These are phyloP conservation scores for Eurotiales sp. DNA, from an alignment of 2,329 filamentous ascomycete species.

Conservation along the genomic window DNA sequence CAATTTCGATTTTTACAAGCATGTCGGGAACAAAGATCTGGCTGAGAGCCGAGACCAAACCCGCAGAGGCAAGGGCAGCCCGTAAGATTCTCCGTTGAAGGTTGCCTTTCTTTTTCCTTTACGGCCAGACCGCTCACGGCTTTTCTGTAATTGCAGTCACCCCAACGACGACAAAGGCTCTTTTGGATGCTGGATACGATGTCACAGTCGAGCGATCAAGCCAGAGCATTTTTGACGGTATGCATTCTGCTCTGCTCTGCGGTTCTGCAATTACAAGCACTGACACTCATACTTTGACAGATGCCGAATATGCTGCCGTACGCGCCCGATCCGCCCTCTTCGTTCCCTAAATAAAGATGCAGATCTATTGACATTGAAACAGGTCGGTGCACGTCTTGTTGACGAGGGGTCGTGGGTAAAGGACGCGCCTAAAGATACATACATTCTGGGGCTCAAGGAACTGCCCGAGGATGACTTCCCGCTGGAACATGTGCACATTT, in stretches of 20 bases:
- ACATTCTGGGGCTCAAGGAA: constrained; percentile 76
- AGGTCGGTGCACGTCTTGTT: constrained; percentile 62
- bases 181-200: constrained; percentile 66
- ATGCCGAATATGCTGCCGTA: constrained; percentile 15
- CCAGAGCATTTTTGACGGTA: constrained; percentile 58
- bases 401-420: constrained; percentile 62
- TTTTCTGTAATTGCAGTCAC: constrained; percentile 34
- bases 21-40: constrained; percentile 46
- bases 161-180: constrained; percentile 54
- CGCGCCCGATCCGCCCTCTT: neutral
- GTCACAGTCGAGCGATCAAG: constrained; percentile 65
- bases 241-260: neutral
- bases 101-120: constrained; percentile 5
- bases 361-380: neutral
- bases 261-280: neutral
- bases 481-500: constrained; percentile 68
- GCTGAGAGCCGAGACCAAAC: constrained; percentile 59
- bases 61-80: constrained; percentile 54
- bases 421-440: constrained; percentile 62
- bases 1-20: constrained; percentile 12
- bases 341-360: neutral
- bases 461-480: constrained; percentile 67
- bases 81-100: constrained; percentile 26
- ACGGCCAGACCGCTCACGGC: neutral
- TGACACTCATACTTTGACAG: constrained; percentile 2